These are phyloP conservation scores for Syzygium jambos DNA, from an alignment of 345 rosid genomes.

Conservation along the genomic window DNA sequence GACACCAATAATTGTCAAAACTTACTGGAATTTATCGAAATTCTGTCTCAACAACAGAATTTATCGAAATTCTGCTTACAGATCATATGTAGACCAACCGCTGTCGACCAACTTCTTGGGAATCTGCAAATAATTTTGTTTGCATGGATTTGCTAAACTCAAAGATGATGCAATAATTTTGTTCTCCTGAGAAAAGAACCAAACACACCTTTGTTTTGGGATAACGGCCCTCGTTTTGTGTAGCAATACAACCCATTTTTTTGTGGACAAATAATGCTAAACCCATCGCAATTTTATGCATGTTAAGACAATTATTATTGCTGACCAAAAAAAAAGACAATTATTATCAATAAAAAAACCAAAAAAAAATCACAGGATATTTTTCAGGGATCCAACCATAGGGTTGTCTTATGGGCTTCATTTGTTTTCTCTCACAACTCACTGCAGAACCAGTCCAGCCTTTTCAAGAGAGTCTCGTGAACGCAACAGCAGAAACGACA, in stretches of 20 bases:
- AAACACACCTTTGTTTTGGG: neutral
- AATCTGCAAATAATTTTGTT: neutral
- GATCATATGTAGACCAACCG: neutral
- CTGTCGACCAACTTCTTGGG: neutral
- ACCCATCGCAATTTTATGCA: neutral
- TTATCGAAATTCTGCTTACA: neutral
- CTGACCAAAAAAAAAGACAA: no score
- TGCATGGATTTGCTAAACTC: neutral
- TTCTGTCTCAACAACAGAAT: neutral
- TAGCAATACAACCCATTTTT: neutral
- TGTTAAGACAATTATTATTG: neutral
- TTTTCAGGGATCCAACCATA: neutral
- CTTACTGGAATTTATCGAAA: neutral
- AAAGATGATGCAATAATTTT: neutral
- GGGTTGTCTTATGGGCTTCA: neutral
- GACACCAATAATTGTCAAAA: neutral
- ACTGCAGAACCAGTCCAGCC: neutral
- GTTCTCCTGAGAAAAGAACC: neutral
- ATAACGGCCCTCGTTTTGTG: neutral
- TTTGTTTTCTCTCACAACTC: neutral
- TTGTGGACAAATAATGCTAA: neutral
- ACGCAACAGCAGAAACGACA: neutral
- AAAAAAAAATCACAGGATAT: neutral
- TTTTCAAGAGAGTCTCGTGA: neutral
- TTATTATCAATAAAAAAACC: neutral